These are phyloP conservation scores for Cryptosporidium xiaoi DNA, from an alignment of 169 alveolate species.

Conservation along the genomic window DNA sequence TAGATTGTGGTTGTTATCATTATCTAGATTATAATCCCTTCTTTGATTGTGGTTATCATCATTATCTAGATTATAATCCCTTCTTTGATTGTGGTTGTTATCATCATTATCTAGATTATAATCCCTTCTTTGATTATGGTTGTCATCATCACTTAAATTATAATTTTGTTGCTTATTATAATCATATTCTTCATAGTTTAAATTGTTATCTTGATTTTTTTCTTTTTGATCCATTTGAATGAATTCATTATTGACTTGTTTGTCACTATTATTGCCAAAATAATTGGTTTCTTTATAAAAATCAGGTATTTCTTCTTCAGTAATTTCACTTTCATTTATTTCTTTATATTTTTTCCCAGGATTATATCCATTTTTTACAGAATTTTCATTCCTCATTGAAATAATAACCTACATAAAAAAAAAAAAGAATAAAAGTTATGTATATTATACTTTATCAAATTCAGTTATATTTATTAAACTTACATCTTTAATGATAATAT, in stretches of 20 bases:
- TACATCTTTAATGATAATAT: constrained; percentile 60
- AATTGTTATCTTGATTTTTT: not conserved
- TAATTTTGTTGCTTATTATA: too few relatives aligned
- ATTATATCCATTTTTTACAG: not conserved
- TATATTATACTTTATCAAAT: not conserved
- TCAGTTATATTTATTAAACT: constrained; percentile 3
- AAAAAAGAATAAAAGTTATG: not conserved
- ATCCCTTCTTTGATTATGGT: too few relatives aligned
- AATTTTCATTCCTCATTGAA: constrained; percentile 1
- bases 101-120: too few relatives aligned
- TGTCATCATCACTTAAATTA: too few relatives aligned
- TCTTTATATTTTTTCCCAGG: constrained; percentile 31
- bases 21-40: too few relatives aligned
- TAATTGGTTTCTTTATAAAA: constrained; percentile 16
- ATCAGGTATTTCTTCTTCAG: constrained; percentile 31
- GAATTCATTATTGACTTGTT: not conserved
- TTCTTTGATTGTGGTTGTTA: too few relatives aligned
- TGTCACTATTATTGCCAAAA: not conserved
- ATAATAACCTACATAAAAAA: constrained; percentile 24
- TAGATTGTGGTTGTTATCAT: too few relatives aligned
- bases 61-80: too few relatives aligned
- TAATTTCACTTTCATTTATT: constrained; percentile 37
- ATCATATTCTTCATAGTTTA: too few relatives aligned
- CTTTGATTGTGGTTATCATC: too few relatives aligned
- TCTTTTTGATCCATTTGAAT: not conserved